phyloP scores from a whole-genome alignment of 2,329 filamentous ascomycete species.

The Diaporthe velutina region DNA sequence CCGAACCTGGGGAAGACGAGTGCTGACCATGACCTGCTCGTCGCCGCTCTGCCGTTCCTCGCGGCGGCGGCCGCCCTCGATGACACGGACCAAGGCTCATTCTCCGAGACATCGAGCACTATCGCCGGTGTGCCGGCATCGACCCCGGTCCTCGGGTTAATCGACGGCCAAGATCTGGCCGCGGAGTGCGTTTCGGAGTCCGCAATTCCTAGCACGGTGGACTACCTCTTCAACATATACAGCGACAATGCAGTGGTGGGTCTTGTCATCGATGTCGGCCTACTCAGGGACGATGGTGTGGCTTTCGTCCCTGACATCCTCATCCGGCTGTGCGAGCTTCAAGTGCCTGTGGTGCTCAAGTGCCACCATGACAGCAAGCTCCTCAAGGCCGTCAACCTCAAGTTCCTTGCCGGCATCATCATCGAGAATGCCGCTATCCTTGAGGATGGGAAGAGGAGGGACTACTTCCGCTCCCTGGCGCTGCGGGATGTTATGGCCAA shows the following conservation, averaged over 20 bases:
- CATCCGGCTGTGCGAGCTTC: slow-evolving; percentile 35
- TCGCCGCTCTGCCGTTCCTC: slow-evolving; percentile 39
- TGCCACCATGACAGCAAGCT: slow-evolving; percentile 42
- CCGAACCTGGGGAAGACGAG: slow-evolving; percentile 39
- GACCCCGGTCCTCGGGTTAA: slow-evolving; percentile 38
- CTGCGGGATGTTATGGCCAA: slow-evolving; percentile 50
- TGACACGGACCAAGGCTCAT: slow-evolving; percentile 35
- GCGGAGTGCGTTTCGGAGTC: slow-evolving; percentile 17
- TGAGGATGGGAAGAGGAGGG: slow-evolving; percentile 54
- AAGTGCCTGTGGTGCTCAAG: slow-evolving; percentile 43
- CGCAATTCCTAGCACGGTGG: slow-evolving; percentile 28
- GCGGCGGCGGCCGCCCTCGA: slow-evolving; percentile 25
- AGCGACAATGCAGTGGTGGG: slow-evolving; percentile 39
- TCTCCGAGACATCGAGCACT: slow-evolving; percentile 39
- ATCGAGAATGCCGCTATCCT: slow-evolving; percentile 58
- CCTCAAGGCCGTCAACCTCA: slow-evolving; percentile 46
- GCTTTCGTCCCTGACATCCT: slow-evolving; percentile 34
- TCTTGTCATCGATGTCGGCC: slow-evolving; percentile 39
- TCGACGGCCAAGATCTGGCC: slow-evolving; percentile 40
- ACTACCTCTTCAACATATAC: slow-evolving; percentile 38
- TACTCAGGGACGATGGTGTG: slow-evolving; percentile 18
- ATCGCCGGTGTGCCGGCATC: slow-evolving; percentile 37
- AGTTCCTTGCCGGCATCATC: slow-evolving; percentile 53
- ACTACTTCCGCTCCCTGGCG: slow-evolving; percentile 56
- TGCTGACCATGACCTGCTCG: slow-evolving; percentile 40